These are phyloP conservation scores for Hemisphaericaspora nanyangensis DNA, from an alignment of 805 yeast species.

Conservation along the genomic window DNA sequence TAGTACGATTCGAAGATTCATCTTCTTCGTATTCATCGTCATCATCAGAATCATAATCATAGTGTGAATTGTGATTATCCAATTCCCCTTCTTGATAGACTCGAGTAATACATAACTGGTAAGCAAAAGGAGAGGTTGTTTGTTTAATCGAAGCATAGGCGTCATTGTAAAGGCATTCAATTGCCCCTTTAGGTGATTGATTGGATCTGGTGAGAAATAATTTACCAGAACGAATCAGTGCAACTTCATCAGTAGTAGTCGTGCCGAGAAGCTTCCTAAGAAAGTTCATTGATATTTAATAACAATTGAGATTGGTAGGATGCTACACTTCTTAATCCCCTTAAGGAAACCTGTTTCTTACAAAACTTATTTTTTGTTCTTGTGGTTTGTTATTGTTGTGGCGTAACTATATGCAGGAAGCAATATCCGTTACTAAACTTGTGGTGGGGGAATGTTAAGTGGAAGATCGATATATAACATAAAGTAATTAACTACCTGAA, in stretches of 20 bases:
- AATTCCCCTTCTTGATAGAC: constrained; percentile 68
- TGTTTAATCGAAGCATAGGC: constrained; percentile 71
- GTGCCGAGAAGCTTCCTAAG: constrained; percentile 60
- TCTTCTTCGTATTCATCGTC: constrained; percentile 23
- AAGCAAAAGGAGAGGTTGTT: constrained; percentile 61
- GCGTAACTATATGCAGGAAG: too few relatives aligned
- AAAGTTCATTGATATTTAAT: constrained; percentile 71
- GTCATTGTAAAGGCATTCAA: constrained; percentile 79
- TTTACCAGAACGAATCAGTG: constrained; percentile 74
- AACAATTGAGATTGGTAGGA: neutral
- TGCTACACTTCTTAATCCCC: too few relatives aligned
- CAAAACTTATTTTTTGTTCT: too few relatives aligned
- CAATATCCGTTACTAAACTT: too few relatives aligned
- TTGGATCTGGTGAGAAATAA: constrained; percentile 70
- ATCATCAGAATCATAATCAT: constrained; percentile 48
- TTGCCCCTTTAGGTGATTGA: constrained; percentile 79
- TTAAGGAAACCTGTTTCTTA: too few relatives aligned
- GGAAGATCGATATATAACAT: too few relatives aligned
- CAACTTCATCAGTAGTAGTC: constrained; percentile 55
- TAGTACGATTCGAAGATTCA: constrained; percentile 18
- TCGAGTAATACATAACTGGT: constrained; percentile 67
- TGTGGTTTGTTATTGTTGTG: too few relatives aligned
- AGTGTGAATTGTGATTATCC: constrained; percentile 34
- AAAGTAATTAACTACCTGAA: too few relatives aligned
- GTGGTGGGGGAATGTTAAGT: too few relatives aligned